Percentiles rank a stretch among this genome's conserved stretches.
These are phyloP conservation scores for Oidium heveae DNA, from an alignment of 2,329 filamentous ascomycete species.

Conservation along the genomic window DNA sequence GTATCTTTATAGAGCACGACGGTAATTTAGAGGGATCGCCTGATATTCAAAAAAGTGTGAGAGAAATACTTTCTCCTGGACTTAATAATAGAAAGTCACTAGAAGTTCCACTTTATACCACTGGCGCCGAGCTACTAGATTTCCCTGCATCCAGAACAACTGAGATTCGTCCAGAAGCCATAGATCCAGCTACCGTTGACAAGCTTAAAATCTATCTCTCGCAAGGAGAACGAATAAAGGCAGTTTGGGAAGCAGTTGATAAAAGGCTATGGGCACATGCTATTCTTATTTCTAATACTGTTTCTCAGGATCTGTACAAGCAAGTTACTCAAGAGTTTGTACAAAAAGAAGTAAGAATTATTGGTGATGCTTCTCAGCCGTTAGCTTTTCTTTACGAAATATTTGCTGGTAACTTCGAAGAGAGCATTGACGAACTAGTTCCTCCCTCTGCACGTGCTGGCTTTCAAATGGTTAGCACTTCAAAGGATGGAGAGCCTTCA, in stretches of 20 bases:
- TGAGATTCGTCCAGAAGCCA: slow-evolving; percentile 32
- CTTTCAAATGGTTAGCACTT: slow-evolving; percentile 69
- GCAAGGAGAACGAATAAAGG: slow-evolving; percentile 64
- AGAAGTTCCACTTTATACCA: slow-evolving; percentile 13
- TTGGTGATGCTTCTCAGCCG: slow-evolving; percentile 58
- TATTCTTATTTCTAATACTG: slow-evolving; percentile 56
- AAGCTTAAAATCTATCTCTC: slow-evolving; percentile 50
- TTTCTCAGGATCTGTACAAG: slow-evolving; percentile 68
- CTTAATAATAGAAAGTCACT: slow-evolving; percentile 12
- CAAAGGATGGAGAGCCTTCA: slow-evolving; percentile 29
- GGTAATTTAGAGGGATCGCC: slow-evolving; percentile 51
- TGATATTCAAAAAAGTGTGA: slow-evolving; percentile 47
- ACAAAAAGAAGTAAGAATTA: slow-evolving; percentile 71
- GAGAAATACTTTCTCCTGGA: slow-evolving; percentile 44
- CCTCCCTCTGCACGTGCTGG: slow-evolving; percentile 79
- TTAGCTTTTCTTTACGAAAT: slow-evolving; percentile 82
- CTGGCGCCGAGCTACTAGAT: slow-evolving; percentile 17
- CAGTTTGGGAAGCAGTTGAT: slow-evolving; percentile 81
- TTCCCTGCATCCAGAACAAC: slow-evolving; percentile 15
- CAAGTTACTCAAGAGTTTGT: slow-evolving; percentile 91
- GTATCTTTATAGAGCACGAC: slow-evolving; percentile 64
- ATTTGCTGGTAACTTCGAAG: slow-evolving; percentile 78
- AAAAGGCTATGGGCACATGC: slow-evolving; percentile 91
- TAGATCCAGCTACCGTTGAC: slow-evolving; percentile 44
- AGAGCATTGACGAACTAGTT: slow-evolving; percentile 87